Evolutionary conservation across 1,284 basidiomycete species (phyloP), one percentile per base, ranked within the genome.

Genomic region (Rhodofomes roseus): DNA sequence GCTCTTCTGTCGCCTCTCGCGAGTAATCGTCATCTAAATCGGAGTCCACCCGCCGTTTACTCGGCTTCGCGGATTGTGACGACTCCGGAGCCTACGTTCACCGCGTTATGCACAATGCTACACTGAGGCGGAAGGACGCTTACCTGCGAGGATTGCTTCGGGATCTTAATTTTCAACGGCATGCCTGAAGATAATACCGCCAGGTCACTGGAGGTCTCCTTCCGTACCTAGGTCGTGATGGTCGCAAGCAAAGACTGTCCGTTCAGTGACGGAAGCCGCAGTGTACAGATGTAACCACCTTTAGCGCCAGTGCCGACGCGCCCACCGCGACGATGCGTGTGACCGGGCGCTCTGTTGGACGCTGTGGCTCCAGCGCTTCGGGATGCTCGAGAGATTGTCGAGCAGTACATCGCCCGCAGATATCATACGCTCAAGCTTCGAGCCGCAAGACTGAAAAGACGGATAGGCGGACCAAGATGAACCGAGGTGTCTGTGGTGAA

Each of bases 1-100:
- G 50, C 16, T 52, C 50, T 27, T 55, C 57, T 12, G 41, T 53
- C 1, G 50, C 54, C 4, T 62, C 54, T 9, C 43, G 53, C 14
- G 43, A 54, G 40, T 63, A 62, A 5, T 50, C 53, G 8, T 61
- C 37, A 12, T 62, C 58, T 51, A 14, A 59, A 18, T 60, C 59
- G 11, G 53, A 53, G 8, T 46, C 7, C 29, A 56, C 29, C 1
- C 54, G 54, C 9, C 54, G 41, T 25, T 46, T 56, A 18, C 23
- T 20, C 4, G 29, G 7, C 36, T 36, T 44, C 31, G n/a, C 16
- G 29, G 50, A 37, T 22, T 37, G 50, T 1, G 50, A 37, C 4
- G 50, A 52, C 20, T 36, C 31, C n/a, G 34, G 22, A 18, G 20
- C 31, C 50, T 52, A 22, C 6, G 31, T 20, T 36, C 46, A 25